A percentile compares a stretch with the other conserved stretches of the same genome.
Evolutionary conservation across 1,139 yeast genomes (phyloP).

Genomic region (Candida sojae): DNA sequence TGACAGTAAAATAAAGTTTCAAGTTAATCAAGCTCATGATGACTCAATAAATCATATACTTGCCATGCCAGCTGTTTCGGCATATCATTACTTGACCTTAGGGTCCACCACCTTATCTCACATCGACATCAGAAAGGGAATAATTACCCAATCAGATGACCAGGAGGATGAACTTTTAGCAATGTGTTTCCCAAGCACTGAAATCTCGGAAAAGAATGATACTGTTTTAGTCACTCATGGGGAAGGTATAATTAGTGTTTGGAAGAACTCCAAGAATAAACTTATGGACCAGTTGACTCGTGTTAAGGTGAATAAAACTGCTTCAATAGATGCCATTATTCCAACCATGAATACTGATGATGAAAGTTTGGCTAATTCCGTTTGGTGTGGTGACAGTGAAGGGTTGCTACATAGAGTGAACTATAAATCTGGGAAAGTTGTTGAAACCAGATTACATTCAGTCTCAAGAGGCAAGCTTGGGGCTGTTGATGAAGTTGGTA

Average conservation of each 20-base stretch:
- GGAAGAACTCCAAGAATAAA: slow-evolving; percentile 72
- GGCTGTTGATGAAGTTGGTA: slow-evolving; percentile 60
- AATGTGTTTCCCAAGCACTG: slow-evolving; percentile 63
- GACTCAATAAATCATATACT: slow-evolving; percentile 77
- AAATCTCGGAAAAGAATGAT: slow-evolving; percentile 50
- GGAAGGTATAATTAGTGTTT: slow-evolving; percentile 88
- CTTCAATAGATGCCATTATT: slow-evolving; percentile 76
- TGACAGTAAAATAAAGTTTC: slow-evolving; percentile 37
- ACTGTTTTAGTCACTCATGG: slow-evolving; percentile 78
- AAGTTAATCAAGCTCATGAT: slow-evolving; percentile 60
- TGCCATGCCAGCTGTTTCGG: slow-evolving; percentile 64
- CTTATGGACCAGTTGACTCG: slow-evolving; percentile 82
- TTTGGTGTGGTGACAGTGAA: slow-evolving; percentile 86
- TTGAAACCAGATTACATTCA: slow-evolving; percentile 66
- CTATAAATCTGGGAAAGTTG: slow-evolving; percentile 61
- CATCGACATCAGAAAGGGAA: slow-evolving; percentile 75
- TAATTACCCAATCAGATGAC: slow-evolving; percentile 69
- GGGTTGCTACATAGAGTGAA: slow-evolving; percentile 76
- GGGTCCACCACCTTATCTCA: slow-evolving; percentile 85
- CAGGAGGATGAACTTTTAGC: slow-evolving; percentile 90
- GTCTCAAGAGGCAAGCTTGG: slow-evolving; percentile 35
- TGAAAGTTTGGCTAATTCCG: slow-evolving; percentile 48
- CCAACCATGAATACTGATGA: slow-evolving; percentile 75
- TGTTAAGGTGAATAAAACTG: slow-evolving; percentile 66
- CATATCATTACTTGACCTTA: slow-evolving; percentile 77